Evolutionary conservation across 2,329 filamentous ascomycete species (phyloP), one percentile per base, ranked within the genome.

Genomic region (Aquanectria penicillioides): DNA sequence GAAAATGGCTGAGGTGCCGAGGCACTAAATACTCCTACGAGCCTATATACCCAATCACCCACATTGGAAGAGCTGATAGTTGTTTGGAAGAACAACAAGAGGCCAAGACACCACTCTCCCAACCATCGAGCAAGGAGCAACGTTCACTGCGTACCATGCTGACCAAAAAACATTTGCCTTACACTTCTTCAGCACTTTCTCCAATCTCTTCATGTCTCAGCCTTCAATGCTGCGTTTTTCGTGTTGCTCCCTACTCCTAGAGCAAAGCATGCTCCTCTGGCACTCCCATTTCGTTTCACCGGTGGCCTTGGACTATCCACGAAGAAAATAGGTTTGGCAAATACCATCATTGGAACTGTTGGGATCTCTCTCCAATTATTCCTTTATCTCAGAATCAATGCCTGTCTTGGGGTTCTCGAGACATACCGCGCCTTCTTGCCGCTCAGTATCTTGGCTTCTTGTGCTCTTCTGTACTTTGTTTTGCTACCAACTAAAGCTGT

Each of bases 191-290:
- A 61, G 25, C 52, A 44, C 34, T 61, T 63, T 17, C 46, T 61
- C 4, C 53, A 49, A 12, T 34, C 57, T 9, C 46, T 63, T 6
- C 61, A 63, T 28, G 49, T 49, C 18, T 60, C 53, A 4, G 61
- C 65, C 2, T 70, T 68, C 44, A 70, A 69, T 49, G 56, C 67
- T 1, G 59, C 68, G 7, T 57, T 70, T n/a, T 68, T 68, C 43
- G 57, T 47, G 36, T 54, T 69, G 10, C 49, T 68, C 2, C 65
- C 67, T 20, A 54, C 61, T 4, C 38, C 64, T 7, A 25, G 41
- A 18, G 52, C 56, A 5, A 47, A 58, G 7, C 57, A 54, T 5
- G 22, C 25, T 2, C 25, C 40, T 7, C 34, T 43, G 15, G 38
- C 44, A 1, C 33, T 66, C 10, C 66, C 63, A 5, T 62, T 67